These are phyloP conservation scores for Termitomyces sp. DNA, from an alignment of 768 basidiomycete species.

Conservation along the genomic window DNA sequence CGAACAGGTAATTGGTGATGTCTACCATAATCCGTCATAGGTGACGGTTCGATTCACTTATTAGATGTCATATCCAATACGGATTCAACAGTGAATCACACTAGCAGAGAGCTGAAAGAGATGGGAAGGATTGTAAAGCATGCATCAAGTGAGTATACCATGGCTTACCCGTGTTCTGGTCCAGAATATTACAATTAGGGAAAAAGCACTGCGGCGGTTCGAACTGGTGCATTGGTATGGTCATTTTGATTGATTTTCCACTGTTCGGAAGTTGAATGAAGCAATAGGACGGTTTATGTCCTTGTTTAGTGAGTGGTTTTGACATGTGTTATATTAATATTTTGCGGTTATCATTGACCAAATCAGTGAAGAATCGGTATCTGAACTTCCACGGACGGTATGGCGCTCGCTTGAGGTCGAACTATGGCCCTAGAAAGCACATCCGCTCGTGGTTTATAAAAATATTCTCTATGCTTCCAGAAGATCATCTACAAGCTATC, in stretches of 20 bases:
- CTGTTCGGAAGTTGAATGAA: background rate
- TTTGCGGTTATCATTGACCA: background rate
- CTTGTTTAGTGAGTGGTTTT: background rate
- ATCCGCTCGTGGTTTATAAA: background rate
- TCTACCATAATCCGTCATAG: background rate
- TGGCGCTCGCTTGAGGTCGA: background rate
- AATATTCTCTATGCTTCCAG: background rate
- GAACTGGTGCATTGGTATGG: slow-evolving; percentile 5
- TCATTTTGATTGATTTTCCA: background rate
- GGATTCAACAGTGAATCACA: slow-evolving; percentile 3
- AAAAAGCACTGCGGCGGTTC: background rate
- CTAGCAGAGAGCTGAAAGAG: slow-evolving; percentile 1
- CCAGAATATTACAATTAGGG: background rate
- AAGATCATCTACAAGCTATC: background rate
- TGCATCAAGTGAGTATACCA: background rate
- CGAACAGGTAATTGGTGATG: background rate
- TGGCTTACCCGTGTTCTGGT: background rate
- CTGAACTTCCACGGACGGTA: slow-evolving; percentile 6
- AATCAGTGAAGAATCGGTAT: background rate
- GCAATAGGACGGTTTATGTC: slow-evolving; percentile 2
- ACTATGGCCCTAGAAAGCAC: background rate
- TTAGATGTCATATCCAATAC: slow-evolving; percentile 1
- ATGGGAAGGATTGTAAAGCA: slow-evolving; percentile 1
- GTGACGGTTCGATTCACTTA: background rate
- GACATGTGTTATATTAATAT: background rate